Evolutionary conservation across 73 alveolate species (phyloP).

Genomic region (Symbiodinium natans): DNA sequence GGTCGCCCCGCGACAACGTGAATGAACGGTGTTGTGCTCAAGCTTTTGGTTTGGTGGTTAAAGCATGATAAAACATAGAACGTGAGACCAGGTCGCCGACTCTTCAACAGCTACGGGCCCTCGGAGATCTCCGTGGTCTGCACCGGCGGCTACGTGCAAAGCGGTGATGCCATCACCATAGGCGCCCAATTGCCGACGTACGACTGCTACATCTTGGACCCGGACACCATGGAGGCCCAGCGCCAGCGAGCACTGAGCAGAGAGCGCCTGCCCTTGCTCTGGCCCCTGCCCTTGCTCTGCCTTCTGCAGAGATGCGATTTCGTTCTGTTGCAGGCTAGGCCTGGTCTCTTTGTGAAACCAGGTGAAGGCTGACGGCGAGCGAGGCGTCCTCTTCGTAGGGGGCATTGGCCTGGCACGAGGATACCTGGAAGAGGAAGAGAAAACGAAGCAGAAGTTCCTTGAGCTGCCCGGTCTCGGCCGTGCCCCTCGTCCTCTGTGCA

Average conservation of each 20-base stretch:
- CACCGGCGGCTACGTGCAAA: slow-evolving; percentile 30
- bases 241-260: no score
- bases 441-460: not conserved
- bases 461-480: slow-evolving; percentile 1
- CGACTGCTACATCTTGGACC: slow-evolving; percentile 27
- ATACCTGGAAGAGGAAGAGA: slow-evolving; percentile 65
- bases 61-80: no score
- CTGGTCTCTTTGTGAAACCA: no score
- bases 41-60: no score
- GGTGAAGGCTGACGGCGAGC: slow-evolving; percentile 11
- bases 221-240: slow-evolving; percentile 33
- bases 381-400: slow-evolving; percentile 29
- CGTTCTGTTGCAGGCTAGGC: not conserved
- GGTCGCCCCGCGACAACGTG: no score
- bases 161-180: slow-evolving; percentile 32
- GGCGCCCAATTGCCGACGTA: slow-evolving; percentile 33
- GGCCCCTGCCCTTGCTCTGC: no score
- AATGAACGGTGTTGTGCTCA: no score
- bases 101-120: slow-evolving; percentile 47
- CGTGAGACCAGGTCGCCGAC: slow-evolving; percentile 23
- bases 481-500: not conserved
- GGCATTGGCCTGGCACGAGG: slow-evolving; percentile 62
- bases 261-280: no score
- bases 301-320: not conserved
- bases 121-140: slow-evolving; percentile 54